These are phyloP conservation scores for Aspergillus thermomutatus DNA, from an alignment of 2,329 filamentous ascomycete species.

Conservation along the genomic window DNA sequence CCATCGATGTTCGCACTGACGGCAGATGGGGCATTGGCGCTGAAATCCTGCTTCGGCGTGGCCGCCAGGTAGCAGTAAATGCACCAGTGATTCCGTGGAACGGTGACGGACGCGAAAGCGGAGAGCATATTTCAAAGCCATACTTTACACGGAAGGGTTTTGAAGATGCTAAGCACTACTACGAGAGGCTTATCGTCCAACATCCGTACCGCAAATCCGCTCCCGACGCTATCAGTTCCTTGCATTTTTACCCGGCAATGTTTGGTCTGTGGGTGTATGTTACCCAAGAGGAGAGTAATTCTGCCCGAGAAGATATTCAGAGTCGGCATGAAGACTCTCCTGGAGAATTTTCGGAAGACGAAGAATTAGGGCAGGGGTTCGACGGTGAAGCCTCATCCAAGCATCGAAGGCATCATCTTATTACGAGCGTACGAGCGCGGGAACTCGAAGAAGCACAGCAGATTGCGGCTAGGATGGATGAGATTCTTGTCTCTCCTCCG, in stretches of 20 bases:
- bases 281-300: slow-evolving; percentile 58
- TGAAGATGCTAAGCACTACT: slow-evolving; percentile 63
- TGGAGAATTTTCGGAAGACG: slow-evolving; percentile 31
- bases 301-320: slow-evolving; percentile 41
- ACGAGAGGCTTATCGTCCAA: slow-evolving; percentile 73
- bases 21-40: slow-evolving; percentile 80
- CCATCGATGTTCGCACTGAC: slow-evolving; percentile 66
- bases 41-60: slow-evolving; percentile 70
- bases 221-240: slow-evolving; percentile 59
- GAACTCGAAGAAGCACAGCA: slow-evolving; percentile 59
- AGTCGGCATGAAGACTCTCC: slow-evolving; percentile 19
- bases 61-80: slow-evolving; percentile 21
- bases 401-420: slow-evolving; percentile 34
- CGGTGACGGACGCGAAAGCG: background rate
- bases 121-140: slow-evolving; percentile 9
- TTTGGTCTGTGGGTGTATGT: slow-evolving; percentile 79
- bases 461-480: slow-evolving; percentile 68
- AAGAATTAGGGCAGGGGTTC: slow-evolving; percentile 23
- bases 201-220: slow-evolving; percentile 65
- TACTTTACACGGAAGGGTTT: slow-evolving; percentile 51
- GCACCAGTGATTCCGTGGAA: background rate
- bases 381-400: slow-evolving; percentile 20
- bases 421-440: slow-evolving; percentile 41
- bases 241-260: slow-evolving; percentile 79
- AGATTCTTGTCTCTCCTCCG: slow-evolving; percentile 64